Base-by-base conservation (phyloP, 2,329 filamentous ascomycete genomes). In the Alternaria gansuensis region DNA sequence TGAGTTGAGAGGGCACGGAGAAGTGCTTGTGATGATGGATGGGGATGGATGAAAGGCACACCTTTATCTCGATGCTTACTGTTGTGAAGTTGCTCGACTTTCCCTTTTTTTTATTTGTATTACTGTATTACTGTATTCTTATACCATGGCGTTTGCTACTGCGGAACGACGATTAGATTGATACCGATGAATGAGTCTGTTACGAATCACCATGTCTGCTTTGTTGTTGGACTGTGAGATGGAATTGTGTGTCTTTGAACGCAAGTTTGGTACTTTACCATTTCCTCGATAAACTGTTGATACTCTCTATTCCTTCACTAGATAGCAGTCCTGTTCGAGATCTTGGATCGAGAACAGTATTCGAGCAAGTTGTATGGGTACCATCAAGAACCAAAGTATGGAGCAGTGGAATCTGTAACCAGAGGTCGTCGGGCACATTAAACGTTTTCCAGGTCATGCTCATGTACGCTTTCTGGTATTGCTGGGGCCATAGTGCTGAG, bases 31-130 rank as follows among this genome's bases (percentile, higher is more conserved):
- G 28, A 33, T 33, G 36, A 17, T 36, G 13, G 44, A 48, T 21
- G 45, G 26, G 29, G 14, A 24, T 39, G 37, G 36, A 7, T 24
- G 44, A 48, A 36, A 21, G 8, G 44, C n/a, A 34, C 44, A 48
- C 23, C n/a, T 24, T 36, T 48, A 11, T 29, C 44, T 36, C 29
- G 44, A 48, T 48, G 44, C 33, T 34, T 36, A 48, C 44, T 36
- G 44, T 36, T 29, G 29, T n/a, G 21, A 26, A 36, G 44, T 48
- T 48, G 44, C 17, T 48, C 44, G 21, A 48, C 21, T 36, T 48
- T 48, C 36, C 44, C 44, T 24, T 46, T 48, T 36, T 34, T 7
- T 34, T 45, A 17, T 17, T 17, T 17, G 17, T 17, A 17, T 45
- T 31, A 26, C 17, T 17, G 17, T 2, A 17, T 17, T 36, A 36